Percentiles rank a stretch among this genome's conserved stretches.
These are phyloP conservation scores for Penicillium sp. DNA, from an alignment of 2,329 filamentous ascomycete species.

Conservation along the genomic window DNA sequence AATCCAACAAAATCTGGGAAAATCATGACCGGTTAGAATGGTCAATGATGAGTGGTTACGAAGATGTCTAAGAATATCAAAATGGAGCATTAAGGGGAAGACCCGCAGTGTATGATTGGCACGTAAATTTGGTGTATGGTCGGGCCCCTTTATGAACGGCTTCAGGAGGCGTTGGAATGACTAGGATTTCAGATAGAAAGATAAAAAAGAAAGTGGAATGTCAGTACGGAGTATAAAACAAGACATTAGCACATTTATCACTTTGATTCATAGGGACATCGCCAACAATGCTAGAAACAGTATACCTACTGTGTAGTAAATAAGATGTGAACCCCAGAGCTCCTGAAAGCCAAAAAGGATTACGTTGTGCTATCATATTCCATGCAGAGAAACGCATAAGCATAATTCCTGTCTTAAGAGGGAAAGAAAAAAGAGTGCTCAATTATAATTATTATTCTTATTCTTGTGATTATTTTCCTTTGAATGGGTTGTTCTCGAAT, in stretches of 20 bases:
- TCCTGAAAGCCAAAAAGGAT: not conserved
- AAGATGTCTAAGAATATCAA: conserved; percentile 11
- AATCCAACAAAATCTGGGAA: not conserved
- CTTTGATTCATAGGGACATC: no score
- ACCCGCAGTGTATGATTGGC: conserved; percentile 5
- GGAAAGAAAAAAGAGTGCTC: not conserved
- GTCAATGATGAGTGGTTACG: not conserved
- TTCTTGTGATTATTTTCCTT: not conserved
- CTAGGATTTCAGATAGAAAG: not conserved
- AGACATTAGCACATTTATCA: no score
- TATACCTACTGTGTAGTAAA: no score
- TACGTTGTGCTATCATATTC: conserved; percentile 1
- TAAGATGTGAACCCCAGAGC: no score
- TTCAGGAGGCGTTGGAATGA: not conserved
- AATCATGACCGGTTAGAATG: not conserved
- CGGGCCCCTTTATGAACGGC: conserved; percentile 8
- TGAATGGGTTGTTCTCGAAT: not conserved
- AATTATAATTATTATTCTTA: not conserved
- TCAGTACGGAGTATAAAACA: no score
- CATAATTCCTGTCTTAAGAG: conserved; percentile 1
- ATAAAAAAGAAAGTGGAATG: not conserved
- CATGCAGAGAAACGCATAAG: conserved; percentile 6
- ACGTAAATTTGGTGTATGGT: conserved; percentile 6
- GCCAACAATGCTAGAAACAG: no score
- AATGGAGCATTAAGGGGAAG: conserved; percentile 9